These are phyloP conservation scores for Cladophialophora chaetospira DNA, from an alignment of 2,329 filamentous ascomycete species.

Conservation along the genomic window DNA sequence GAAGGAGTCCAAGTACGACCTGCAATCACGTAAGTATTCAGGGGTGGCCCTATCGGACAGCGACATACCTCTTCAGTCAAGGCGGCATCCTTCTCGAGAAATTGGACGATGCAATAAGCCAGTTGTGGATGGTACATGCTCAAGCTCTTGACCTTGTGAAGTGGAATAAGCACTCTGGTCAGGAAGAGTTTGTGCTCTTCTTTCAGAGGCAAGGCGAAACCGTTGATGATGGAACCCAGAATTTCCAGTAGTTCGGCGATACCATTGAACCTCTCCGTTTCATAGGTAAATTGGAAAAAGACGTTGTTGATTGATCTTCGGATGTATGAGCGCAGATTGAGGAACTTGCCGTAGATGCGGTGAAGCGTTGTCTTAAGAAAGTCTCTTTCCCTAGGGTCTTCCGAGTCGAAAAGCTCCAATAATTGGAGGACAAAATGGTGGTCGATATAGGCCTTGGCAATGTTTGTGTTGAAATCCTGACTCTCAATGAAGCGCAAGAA, in stretches of 20 bases:
- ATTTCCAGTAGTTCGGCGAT: conserved; percentile 97
- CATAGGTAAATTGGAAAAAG: conserved; percentile 99
- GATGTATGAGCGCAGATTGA: conserved; percentile 96
- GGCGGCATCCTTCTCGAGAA: conserved; percentile 94
- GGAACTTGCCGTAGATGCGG: conserved; percentile 97
- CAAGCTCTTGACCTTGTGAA: conserved; percentile 97
- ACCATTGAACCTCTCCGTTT: conserved; percentile 97
- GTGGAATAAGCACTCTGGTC: conserved; percentile 84
- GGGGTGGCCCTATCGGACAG: neutral
- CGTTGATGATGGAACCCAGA: conserved; percentile 97
- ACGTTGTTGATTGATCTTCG: conserved; percentile 99
- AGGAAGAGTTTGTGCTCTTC: conserved; percentile 99
- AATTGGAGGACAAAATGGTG: conserved; percentile 94
- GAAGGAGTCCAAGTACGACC: conserved; percentile 90
- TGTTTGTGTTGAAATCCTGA: conserved; percentile 99
- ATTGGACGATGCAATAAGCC: conserved; percentile 98
- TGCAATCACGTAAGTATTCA: conserved; percentile 41
- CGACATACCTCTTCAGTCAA: conserved; percentile 85
- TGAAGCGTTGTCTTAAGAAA: conserved; percentile 98
- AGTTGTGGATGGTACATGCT: conserved; percentile 99
- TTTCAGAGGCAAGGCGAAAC: conserved; percentile 92
- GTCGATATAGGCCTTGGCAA: conserved; percentile 97
- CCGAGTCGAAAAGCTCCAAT: conserved; percentile 96
- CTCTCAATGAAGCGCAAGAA: conserved; percentile 98
- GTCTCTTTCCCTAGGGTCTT: conserved; percentile 93